Base-by-base conservation (phyloP, 2,329 filamentous ascomycete species). In the Penicillium sp. region DNA sequence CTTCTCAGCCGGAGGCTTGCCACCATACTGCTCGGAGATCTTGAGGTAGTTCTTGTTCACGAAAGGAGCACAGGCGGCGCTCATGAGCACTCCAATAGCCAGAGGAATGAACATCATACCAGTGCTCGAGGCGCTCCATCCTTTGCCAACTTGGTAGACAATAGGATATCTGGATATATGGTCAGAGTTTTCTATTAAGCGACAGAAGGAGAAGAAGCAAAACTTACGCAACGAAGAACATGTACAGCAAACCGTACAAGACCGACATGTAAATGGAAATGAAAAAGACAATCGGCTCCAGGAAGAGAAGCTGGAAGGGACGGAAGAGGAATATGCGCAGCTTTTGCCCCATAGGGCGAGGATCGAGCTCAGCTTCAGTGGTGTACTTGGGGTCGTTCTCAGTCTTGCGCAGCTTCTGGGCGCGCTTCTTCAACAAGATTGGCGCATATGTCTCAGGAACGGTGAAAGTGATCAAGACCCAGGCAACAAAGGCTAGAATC, bases 391-490 rank as follows among this genome's bases (percentile, higher is more conserved):
- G 60, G 55, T 89, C 81, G 20, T 86, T 84, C 1, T 88, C 87
- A 28, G 83, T 71, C 66, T 86, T 83, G 46, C 90, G 82, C 54
- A 94, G 75, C 68, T 89, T 88, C 64, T 79, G 78, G 2, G 91
- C 91, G 11, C 90, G 81, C 27, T 74, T 74, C 46, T 82, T 81
- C 14, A 96, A 81, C 45, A 96, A 84, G 0, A 84, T 88, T 0
- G 91, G 90, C 0, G 90, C 86, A 68, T 94, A 95, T 0, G 91
- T 96, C 71, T 95, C 91, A 1, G 90, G 89, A 0, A 95, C 86
- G n/a, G 89, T 94, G 72, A 95, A 92, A 27, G 86, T 87, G 70
- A 94, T 91, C 54, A 92, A 68, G 16, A 87, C 54, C 83, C 87
- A 94, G 61, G 87, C 81, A 44, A 86, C 67, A 13, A 79, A 84